Percentiles rank a stretch among this genome's conserved stretches.
Evolutionary conservation across 2,329 filamentous ascomycete genomes (phyloP).

Genomic region (Xylariales sp.): DNA sequence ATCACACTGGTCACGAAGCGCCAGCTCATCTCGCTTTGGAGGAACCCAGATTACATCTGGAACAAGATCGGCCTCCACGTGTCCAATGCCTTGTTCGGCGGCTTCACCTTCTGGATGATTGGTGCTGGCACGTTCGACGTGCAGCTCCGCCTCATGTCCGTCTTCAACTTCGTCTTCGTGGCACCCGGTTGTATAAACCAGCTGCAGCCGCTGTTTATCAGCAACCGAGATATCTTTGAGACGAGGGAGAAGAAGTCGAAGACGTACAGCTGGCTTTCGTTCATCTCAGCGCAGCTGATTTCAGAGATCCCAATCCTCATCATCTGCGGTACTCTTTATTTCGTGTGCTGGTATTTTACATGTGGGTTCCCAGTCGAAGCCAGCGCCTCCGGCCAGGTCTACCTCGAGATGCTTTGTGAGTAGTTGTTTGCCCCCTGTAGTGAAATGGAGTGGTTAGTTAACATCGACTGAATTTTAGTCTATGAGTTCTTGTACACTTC

Average conservation of each 20-base stretch:
- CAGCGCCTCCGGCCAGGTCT: conserved; percentile 29
- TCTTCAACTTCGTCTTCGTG: conserved; percentile 51
- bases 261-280: conserved; percentile 80
- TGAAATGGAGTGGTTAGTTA: too few species aligned
- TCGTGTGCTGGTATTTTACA: conserved; percentile 39
- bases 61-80: conserved; percentile 40
- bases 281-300: conserved; percentile 53
- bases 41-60: conserved; percentile 33
- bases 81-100: conserved; percentile 36
- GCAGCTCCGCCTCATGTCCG: conserved; percentile 40
- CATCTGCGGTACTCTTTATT: conserved; percentile 40
- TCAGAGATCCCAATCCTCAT: conserved; percentile 41
- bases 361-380: conserved; percentile 28
- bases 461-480: conserved; percentile 16
- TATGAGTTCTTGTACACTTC: conserved; percentile 35
- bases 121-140: conserved; percentile 31
- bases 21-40: conserved; percentile 7
- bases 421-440: not conserved
- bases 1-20: conserved; percentile 9
- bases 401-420: conserved; percentile 33
- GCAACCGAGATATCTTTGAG: conserved; percentile 80
- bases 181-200: conserved; percentile 43
- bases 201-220: conserved; percentile 72
- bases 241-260: conserved; percentile 80
- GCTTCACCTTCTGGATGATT: conserved; percentile 41